Evolutionary conservation across 2,329 filamentous ascomycete species (phyloP), one percentile per base, ranked within the genome.

Genomic region (Ceratocystis eucalypticola): DNA sequence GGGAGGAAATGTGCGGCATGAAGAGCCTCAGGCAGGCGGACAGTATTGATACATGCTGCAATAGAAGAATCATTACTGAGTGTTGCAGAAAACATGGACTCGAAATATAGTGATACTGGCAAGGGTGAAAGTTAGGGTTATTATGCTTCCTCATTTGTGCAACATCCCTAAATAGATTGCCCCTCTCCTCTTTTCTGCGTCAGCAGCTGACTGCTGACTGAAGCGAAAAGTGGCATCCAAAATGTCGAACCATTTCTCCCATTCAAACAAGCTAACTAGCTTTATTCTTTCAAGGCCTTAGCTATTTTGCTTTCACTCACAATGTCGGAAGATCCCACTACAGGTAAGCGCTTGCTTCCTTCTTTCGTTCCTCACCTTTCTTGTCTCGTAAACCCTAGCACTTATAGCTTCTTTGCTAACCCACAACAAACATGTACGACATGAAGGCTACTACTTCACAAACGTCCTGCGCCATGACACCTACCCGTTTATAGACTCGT

Each of bases 401-500:
- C 15, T 50, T 8, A 50, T 5, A 46, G 33, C 41, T 28, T 55
- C 17, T 53, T 41, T 8, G 22, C 12, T 48, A 33, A 28, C 44
- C 6, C 22, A n/a, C 12, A 30, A 12, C 10, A 17, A 33, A 50
- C 3, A 59, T 7, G 3, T 25, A 50, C 44, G 55, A 50, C n/a
- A 4, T 5, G 20, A 57, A 71, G 70, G 69, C 30, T 68, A 70
- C 44, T 62, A 69, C 15, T 73, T 73, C 63, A 74, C 72, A 28
- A 69, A 71, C 7, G 73, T 70, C n/a, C 62, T 74, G 1, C 78
- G 79, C 71, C 72, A 75, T 65, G 78, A 82, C 69, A 84, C 80
- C 1, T 86, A 86, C 71, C 75, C 78, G 0, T 75, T 74, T 67
- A 84, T 86, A 71, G 73, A 78, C 67, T 74, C 76, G 17, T 69